Conservation (phyloP, 495 filamentous ascomycete genomes). For the Aspergillus bertholletiae region DNA sequence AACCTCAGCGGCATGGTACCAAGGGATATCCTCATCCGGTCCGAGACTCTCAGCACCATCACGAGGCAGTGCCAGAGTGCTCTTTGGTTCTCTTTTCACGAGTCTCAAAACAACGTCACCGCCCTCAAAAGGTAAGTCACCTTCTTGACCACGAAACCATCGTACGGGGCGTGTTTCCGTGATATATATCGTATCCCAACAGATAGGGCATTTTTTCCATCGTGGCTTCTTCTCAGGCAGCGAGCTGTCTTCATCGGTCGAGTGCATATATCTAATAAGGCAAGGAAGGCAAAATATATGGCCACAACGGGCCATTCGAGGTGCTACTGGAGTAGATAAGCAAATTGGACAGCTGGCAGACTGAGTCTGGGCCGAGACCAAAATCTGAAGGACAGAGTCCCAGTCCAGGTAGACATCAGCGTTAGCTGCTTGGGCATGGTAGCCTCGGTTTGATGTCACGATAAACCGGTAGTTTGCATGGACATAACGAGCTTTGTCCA, state of each 20-base stretch:
- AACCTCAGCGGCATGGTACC: conserved; percentile 91
- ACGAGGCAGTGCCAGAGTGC: conserved; percentile 79
- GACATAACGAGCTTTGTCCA: conserved; percentile 92
- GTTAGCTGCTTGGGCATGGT: conserved; percentile 75
- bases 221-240: conserved; percentile 66
- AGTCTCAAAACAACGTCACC: conserved; percentile 85
- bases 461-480: conserved; percentile 98
- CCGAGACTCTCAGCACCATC: conserved; percentile 72
- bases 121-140: conserved; percentile 71
- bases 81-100: conserved; percentile 72
- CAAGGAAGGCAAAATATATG: conserved; percentile 97
- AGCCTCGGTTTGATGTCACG: conserved; percentile 77
- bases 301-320: conserved; percentile 95
- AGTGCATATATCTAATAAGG: conserved; percentile 93
- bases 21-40: conserved; percentile 74
- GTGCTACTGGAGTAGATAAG: conserved; percentile 83
- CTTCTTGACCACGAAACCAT: conserved; percentile 89
- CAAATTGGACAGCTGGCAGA: conserved; percentile 89
- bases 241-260: conserved; percentile 62
- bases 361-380: conserved; percentile 88
- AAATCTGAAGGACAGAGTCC: conserved; percentile 83
- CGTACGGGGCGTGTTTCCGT: conserved; percentile 86
- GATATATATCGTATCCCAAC: conserved; percentile 83
- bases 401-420: conserved; percentile 90
- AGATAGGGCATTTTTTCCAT: conserved; percentile 96